These are phyloP conservation scores for Lignosus rhinocerotis DNA, from an alignment of 1,284 basidiomycete genomes.

Conservation along the genomic window DNA sequence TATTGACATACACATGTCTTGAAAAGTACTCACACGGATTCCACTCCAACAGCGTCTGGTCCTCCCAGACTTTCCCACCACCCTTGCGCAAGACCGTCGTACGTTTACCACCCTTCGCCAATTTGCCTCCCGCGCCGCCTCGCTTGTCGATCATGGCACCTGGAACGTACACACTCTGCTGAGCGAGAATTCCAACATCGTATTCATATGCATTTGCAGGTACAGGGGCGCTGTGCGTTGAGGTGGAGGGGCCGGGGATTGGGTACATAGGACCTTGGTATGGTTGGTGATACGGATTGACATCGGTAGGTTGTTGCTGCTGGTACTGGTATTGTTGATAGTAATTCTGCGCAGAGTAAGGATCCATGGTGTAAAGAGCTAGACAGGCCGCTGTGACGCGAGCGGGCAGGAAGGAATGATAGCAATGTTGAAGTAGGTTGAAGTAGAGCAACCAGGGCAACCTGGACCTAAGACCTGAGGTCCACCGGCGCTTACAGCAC, in stretches of 20 bases:
- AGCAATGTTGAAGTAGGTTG: background rate
- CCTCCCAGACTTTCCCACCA: slow-evolving; percentile 96
- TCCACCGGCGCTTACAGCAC: background rate
- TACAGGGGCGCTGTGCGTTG: slow-evolving; percentile 74
- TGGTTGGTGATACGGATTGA: slow-evolving; percentile 77
- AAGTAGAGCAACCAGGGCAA: too few relatives aligned
- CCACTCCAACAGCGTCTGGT: slow-evolving; percentile 96
- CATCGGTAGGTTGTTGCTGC: slow-evolving; percentile 44
- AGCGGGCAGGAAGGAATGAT: background rate
- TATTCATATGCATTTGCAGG: slow-evolving; percentile 90
- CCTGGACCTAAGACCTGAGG: too few relatives aligned
- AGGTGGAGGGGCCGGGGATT: slow-evolving; percentile 56
- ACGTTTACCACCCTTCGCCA: slow-evolving; percentile 89
- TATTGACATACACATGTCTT: background rate
- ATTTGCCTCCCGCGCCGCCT: slow-evolving; percentile 79
- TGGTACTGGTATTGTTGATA: slow-evolving; percentile 49
- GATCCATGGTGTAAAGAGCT: slow-evolving; percentile 40
- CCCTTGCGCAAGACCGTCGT: slow-evolving; percentile 95
- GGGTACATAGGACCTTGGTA: slow-evolving; percentile 76
- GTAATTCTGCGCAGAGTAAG: slow-evolving; percentile 40
- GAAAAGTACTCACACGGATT: slow-evolving; percentile 76
- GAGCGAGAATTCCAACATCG: slow-evolving; percentile 83
- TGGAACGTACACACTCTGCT: slow-evolving; percentile 86
- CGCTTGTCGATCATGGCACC: slow-evolving; percentile 86
- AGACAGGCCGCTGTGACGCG: too few relatives aligned